Evolutionary conservation across 2,329 filamentous ascomycete species (phyloP).

Genomic region (Aureobasidium uvarum): DNA sequence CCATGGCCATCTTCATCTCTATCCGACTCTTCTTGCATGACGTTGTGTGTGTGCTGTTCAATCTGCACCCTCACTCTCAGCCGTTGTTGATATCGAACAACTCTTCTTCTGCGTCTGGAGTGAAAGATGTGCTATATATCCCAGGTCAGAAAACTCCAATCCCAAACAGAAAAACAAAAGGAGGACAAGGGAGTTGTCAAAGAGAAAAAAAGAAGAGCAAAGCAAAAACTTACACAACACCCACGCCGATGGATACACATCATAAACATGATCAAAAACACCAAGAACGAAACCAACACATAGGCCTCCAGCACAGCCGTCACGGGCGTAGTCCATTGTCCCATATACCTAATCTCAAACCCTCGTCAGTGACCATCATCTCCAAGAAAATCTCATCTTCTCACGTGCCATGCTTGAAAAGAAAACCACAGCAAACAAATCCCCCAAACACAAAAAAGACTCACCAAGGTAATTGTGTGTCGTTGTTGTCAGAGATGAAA

Average conservation of each 20-base stretch:
- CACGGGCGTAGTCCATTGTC: conserved; percentile 1
- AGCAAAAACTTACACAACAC: conserved; percentile 2
- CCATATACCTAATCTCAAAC: conserved; percentile 1
- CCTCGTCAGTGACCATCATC: too few species aligned
- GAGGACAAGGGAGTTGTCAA: background rate
- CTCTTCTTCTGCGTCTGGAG: conserved; percentile 1
- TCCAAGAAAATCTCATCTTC: too few species aligned
- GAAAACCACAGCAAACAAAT: background rate
- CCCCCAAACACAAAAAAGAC: background rate
- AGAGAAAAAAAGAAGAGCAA: background rate
- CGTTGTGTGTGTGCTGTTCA: background rate
- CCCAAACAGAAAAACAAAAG: background rate
- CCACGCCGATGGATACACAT: background rate
- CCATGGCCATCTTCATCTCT: background rate
- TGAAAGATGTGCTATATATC: background rate
- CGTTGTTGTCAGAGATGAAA: background rate
- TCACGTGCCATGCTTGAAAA: background rate
- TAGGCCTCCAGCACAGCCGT: conserved; percentile 6
- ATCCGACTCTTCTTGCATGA: background rate
- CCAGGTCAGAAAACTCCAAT: background rate
- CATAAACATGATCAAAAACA: background rate
- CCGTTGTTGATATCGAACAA: background rate
- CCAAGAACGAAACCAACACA: background rate
- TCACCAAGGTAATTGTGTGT: background rate
- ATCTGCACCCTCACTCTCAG: background rate